A percentile compares a stretch with the other conserved stretches of the same genome.
phyloP scores from a whole-genome alignment of 176 grass and related monocot species.

The Cocos nucifera region DNA sequence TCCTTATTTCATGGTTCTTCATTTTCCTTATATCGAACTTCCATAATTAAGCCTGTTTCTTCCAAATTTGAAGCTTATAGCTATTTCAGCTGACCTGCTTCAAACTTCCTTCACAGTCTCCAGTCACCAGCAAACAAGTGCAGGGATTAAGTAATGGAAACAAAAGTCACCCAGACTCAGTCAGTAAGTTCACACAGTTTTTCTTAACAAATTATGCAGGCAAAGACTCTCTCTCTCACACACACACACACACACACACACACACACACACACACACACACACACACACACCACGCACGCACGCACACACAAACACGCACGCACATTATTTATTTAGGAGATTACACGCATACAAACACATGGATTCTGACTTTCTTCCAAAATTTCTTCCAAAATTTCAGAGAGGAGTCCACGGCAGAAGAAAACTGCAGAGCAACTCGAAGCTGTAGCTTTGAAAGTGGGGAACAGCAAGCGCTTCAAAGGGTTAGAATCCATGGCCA shows the following conservation, averaged over 20 bases:
- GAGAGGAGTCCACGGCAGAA: constrained; percentile 55
- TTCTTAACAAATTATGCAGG: background rate
- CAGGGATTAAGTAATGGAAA: background rate
- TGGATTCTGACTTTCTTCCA: constrained; percentile 9
- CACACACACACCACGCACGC: constrained; percentile 10
- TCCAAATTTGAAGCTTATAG: background rate
- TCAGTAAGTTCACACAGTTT: background rate
- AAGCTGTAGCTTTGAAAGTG: constrained; percentile 29
- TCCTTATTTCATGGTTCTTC: too few relatives aligned
- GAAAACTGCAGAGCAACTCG: constrained; percentile 38
- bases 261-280: background rate
- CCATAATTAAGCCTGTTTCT: background rate
- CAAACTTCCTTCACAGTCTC: background rate
- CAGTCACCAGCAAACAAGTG: background rate
- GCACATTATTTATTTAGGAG: constrained; percentile 30
- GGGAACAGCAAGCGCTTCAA: constrained; percentile 45
- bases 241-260: background rate
- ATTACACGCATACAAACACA: constrained; percentile 6
- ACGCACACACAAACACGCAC: too few relatives aligned
- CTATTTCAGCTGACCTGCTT: background rate
- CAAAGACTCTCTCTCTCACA: too few relatives aligned
- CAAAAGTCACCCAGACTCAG: background rate
- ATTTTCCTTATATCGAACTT: too few relatives aligned
- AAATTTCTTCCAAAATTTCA: constrained; percentile 23
- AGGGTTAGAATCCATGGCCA: constrained; percentile 32